phyloP scores from a whole-genome alignment of 441 rosid genomes.

The Daphne laureola region DNA sequence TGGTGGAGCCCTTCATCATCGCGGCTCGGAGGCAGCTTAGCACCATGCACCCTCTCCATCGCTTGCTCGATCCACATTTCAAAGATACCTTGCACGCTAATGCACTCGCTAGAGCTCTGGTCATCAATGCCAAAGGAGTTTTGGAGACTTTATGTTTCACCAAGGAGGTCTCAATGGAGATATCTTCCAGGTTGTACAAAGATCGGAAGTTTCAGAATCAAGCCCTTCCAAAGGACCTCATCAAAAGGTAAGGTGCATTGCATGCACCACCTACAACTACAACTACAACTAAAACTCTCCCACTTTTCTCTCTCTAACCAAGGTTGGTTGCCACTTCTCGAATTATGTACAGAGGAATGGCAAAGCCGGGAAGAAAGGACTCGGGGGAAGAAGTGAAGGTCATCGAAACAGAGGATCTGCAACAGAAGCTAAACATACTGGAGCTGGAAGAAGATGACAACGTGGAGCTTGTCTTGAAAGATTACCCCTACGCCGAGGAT shows the following conservation, averaged over 20 bases:
- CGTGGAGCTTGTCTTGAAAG: constrained; percentile 15
- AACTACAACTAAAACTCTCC: no score
- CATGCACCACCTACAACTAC: no score
- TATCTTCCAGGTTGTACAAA: constrained; percentile 45
- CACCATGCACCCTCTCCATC: constrained; percentile 49
- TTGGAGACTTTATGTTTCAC: constrained; percentile 47
- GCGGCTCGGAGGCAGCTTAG: constrained; percentile 55
- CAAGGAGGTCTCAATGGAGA: constrained; percentile 36
- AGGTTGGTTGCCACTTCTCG: no score
- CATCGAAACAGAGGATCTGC: not conserved
- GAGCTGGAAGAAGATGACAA: constrained; percentile 5
- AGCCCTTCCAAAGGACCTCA: constrained; percentile 53
- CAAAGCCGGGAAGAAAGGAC: no score
- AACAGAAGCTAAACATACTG: constrained; percentile 3
- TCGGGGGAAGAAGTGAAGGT: not conserved
- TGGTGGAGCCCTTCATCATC: constrained; percentile 57
- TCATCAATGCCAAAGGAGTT: constrained; percentile 46
- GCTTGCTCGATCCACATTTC: constrained; percentile 49
- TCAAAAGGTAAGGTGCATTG: constrained; percentile 46
- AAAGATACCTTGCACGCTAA: constrained; percentile 52
- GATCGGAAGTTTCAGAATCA: constrained; percentile 55
- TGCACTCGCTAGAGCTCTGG: constrained; percentile 35
- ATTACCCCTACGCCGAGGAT: constrained; percentile 62
- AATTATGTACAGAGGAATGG: constrained; percentile 6
- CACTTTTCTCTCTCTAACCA: no score